Evolutionary conservation across 148 eudicot genomes (phyloP).

Genomic region (Arctostaphylos glauca): DNA sequence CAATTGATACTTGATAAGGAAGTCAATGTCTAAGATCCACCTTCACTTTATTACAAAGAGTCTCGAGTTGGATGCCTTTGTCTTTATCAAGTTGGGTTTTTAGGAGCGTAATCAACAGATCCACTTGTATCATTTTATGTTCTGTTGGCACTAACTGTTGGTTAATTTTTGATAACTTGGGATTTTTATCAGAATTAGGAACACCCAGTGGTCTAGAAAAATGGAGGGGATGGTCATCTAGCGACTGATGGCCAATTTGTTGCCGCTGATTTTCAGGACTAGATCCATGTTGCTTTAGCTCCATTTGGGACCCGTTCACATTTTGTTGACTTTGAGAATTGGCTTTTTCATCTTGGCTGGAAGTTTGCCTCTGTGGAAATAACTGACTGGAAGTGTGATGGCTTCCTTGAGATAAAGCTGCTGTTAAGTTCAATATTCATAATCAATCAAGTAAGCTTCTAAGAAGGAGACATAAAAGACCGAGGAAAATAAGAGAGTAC

Average conservation of each 20-base stretch:
- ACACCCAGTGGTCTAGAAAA: constrained; percentile 37
- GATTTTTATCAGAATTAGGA: constrained; percentile 43
- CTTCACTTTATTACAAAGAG: constrained; percentile 62
- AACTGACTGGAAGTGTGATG: constrained; percentile 52
- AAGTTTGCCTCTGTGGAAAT: constrained; percentile 61
- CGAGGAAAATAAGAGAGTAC: neutral
- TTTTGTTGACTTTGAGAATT: constrained; percentile 44
- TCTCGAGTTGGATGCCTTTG: constrained; percentile 69
- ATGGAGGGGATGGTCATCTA: constrained; percentile 39
- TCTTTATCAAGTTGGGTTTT: constrained; percentile 91
- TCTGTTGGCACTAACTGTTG: constrained; percentile 45
- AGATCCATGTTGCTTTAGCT: constrained; percentile 39
- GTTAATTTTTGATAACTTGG: constrained; percentile 40
- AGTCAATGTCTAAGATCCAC: constrained; percentile 30
- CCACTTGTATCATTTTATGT: constrained; percentile 60
- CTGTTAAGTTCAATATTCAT: constrained; percentile 21
- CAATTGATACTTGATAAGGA: neutral
- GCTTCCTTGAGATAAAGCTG: constrained; percentile 62
- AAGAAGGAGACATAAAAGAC: neutral
- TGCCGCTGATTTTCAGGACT: constrained; percentile 41
- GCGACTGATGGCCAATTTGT: constrained; percentile 36
- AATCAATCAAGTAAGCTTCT: constrained; percentile 6
- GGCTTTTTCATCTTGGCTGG: constrained; percentile 49
- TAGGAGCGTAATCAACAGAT: constrained; percentile 75
- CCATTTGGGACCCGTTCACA: constrained; percentile 30